Evolutionary conservation across 768 basidiomycete genomes (phyloP), one percentile per base, ranked within the genome.

Genomic region (Gymnopilus dilepis): DNA sequence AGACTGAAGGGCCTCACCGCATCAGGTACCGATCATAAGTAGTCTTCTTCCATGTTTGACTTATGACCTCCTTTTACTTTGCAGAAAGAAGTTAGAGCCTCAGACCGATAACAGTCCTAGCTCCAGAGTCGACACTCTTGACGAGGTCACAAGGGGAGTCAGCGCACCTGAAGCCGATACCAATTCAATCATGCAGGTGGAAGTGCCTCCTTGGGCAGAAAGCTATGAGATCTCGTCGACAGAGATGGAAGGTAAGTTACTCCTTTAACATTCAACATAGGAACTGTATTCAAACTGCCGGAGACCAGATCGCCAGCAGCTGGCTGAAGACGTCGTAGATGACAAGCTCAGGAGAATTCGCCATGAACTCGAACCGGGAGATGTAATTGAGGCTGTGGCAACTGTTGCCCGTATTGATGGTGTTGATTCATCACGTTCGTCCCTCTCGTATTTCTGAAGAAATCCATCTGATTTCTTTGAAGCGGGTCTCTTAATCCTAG

Each of bases 401-500:
- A 98, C 95, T 11, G 92, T 96, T 48, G 92, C 93, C 6, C 85
- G 94, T 12, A 86, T 97, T 51, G 87, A 87, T 13, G 96, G 95
- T 1, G 93, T 98, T 4, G 96, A 97, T 73, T 93, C 94, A 15
- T 94, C 89, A 61, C 94, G 95, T 95, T 64, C n/a, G 56, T 43
- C 61, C 13, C n/a, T 11, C 54, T 24, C 31, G 26, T 26, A 22
- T 34, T 11, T 50, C 50, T 24, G 53, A 2, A 37, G 17, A 11
- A 9, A 19, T 31, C 13, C 15, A 62, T 13, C 33, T 53, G 3
- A 54, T 59, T 7, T 24, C 38, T 56, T 41, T 30, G 19, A 67
- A 91, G 94, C 95, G 59, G 95, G 96, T 0, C 80, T 97, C 7
- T 79, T 98, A 24, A 95, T 98, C 52, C 84, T 95, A 15, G 96